phyloP scores from a whole-genome alignment of 441 rosid genomes.

The Jatropha podagrica region DNA sequence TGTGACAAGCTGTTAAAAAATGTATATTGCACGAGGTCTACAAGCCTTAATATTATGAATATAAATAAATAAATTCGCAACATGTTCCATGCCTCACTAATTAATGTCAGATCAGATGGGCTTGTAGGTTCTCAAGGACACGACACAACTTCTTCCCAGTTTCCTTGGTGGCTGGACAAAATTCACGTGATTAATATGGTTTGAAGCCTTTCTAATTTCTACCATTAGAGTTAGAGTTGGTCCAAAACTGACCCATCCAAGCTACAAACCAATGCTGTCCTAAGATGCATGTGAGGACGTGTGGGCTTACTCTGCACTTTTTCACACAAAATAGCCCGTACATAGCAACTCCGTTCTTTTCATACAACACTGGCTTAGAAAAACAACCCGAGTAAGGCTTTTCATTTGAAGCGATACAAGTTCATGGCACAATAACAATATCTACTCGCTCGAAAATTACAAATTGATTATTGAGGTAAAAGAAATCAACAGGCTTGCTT shows the following conservation, averaged over 20 bases:
- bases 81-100: slow-evolving; percentile 31
- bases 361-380: not conserved
- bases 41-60: not conserved
- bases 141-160: not conserved
- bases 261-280: not conserved
- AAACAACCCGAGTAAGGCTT: not conserved
- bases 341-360: too few relatives aligned
- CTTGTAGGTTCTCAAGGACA: not conserved
- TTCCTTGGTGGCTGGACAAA: slow-evolving; percentile 7
- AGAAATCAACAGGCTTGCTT: not conserved
- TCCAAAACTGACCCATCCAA: not conserved
- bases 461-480: not conserved
- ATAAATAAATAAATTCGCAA: slow-evolving; percentile 15
- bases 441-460: slow-evolving; percentile 16
- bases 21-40: slow-evolving; percentile 2
- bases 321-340: not conserved
- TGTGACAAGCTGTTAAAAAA: slow-evolving; percentile 33
- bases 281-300: not conserved
- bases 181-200: slow-evolving; percentile 1
- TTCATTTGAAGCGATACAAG: not conserved
- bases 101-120: slow-evolving; percentile 28
- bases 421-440: slow-evolving; percentile 6
- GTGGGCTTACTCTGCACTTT: not conserved
- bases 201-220: not conserved
- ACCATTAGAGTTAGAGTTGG: too few relatives aligned